A percentile compares a stretch with the other conserved stretches of the same genome.
Conservation (phyloP, 2,329 filamentous ascomycete species). For the Cladosporium sp. region DNA sequence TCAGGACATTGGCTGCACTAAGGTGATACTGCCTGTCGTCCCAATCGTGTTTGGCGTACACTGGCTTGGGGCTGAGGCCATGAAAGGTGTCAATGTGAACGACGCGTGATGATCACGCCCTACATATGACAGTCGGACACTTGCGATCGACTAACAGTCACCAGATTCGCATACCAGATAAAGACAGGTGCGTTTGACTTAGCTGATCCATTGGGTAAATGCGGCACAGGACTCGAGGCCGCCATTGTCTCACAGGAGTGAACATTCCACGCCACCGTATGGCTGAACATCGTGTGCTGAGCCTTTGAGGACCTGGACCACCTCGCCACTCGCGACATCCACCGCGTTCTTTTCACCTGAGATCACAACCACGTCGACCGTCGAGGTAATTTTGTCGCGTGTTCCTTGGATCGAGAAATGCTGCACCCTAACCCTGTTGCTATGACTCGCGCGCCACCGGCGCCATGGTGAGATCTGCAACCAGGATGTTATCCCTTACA, state of each 20-base stretch:
- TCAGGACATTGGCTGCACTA: background rate
- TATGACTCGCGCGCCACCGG: background rate
- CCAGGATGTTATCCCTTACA: background rate
- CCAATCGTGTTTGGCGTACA: background rate
- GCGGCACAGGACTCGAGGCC: background rate
- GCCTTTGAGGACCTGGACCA: background rate
- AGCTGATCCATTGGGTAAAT: background rate
- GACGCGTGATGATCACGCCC: background rate
- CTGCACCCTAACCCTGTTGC: background rate
- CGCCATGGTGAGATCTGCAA: background rate
- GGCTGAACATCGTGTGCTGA: background rate
- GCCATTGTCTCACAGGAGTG: background rate
- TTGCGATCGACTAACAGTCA: background rate
- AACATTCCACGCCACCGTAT: background rate
- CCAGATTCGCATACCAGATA: background rate
- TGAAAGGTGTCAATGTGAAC: background rate
- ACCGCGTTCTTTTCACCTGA: too few species aligned
- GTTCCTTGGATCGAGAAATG: background rate
- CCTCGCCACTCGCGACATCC: background rate
- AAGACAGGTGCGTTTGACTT: background rate
- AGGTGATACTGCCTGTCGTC: background rate
- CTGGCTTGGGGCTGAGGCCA: background rate
- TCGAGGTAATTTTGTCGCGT: background rate
- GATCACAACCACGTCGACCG: background rate
- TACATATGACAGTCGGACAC: background rate